phyloP scores from a whole-genome alignment of 139 green algal genomes.

The Nannochloris sp. region DNA sequence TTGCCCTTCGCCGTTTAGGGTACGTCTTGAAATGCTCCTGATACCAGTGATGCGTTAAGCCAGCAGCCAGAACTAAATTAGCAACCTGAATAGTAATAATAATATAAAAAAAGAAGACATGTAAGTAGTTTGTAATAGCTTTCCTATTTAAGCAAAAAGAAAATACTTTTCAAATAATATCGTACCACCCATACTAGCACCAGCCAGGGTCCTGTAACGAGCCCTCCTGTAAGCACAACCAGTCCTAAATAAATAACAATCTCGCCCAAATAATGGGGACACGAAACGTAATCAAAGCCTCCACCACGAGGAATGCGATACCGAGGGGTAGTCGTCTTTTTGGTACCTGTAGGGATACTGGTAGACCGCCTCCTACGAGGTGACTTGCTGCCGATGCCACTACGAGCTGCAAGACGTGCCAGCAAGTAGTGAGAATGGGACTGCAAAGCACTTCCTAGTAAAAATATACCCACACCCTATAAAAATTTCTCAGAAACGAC shows the following conservation, averaged over 20 bases:
- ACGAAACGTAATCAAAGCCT: conserved; percentile 65
- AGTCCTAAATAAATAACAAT: conserved; percentile 71
- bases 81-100: conserved; percentile 50
- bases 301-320: conserved; percentile 33
- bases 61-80: conserved; percentile 62
- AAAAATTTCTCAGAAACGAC: no score
- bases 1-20: conserved; percentile 25
- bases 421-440: conserved; percentile 41
- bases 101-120: neutral
- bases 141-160: no score
- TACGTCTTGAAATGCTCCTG: conserved; percentile 39
- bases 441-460: conserved; percentile 47
- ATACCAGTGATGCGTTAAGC: conserved; percentile 59
- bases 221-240: conserved; percentile 2
- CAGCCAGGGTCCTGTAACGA: conserved; percentile 4
- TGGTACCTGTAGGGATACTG: no score
- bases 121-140: no score
- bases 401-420: conserved; percentile 17
- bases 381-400: neutral
- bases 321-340: neutral
- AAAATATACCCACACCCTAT: conserved; percentile 33
- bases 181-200: conserved; percentile 40
- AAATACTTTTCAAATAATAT: no score
- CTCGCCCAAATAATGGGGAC: conserved; percentile 78
- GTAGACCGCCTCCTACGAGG: no score